Percentiles rank a stretch among this genome's conserved stretches.
phyloP scores from a whole-genome alignment of 2,329 filamentous ascomycete genomes.

The Fusarium citri region DNA sequence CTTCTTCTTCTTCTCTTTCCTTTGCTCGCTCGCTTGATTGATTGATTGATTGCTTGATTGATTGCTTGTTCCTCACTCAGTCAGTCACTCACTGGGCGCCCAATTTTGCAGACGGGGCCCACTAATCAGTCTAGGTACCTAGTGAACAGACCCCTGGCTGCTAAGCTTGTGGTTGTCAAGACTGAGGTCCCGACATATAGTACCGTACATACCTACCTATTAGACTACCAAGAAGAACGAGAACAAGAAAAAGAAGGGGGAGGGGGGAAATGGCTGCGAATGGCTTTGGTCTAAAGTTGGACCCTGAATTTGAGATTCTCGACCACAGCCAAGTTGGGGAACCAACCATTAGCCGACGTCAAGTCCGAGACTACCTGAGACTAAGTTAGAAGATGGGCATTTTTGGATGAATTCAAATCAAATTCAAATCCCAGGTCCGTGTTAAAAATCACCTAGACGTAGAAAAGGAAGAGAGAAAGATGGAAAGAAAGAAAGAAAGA shows the following conservation, averaged over 20 bases:
- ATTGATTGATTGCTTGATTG: too few relatives aligned
- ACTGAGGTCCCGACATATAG: background rate
- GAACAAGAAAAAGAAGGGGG: constrained; percentile 13
- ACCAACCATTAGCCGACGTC: background rate
- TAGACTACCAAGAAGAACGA: background rate
- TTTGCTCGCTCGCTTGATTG: background rate
- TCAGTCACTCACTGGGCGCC: background rate
- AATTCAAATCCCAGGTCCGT: background rate
- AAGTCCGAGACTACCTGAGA: constrained; percentile 1
- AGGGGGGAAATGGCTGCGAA: constrained; percentile 1
- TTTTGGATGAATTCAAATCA: constrained; percentile 6
- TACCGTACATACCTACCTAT: background rate
- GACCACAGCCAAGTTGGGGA: constrained; percentile 16
- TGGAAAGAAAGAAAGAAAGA: background rate
- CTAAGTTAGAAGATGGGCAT: background rate
- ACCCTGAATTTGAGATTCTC: constrained; percentile 32
- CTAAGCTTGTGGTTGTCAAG: background rate
- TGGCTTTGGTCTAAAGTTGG: constrained; percentile 23
- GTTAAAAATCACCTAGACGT: constrained; percentile 4
- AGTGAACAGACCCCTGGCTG: constrained; percentile 3
- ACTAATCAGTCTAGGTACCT: background rate
- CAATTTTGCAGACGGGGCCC: background rate
- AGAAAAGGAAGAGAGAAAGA: background rate
- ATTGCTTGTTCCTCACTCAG: background rate
- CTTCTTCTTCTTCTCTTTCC: background rate